A percentile compares a stretch with the other conserved stretches of the same genome.
phyloP scores from a whole-genome alignment of 2,329 filamentous ascomycete genomes.

The Coniella lustricola region DNA sequence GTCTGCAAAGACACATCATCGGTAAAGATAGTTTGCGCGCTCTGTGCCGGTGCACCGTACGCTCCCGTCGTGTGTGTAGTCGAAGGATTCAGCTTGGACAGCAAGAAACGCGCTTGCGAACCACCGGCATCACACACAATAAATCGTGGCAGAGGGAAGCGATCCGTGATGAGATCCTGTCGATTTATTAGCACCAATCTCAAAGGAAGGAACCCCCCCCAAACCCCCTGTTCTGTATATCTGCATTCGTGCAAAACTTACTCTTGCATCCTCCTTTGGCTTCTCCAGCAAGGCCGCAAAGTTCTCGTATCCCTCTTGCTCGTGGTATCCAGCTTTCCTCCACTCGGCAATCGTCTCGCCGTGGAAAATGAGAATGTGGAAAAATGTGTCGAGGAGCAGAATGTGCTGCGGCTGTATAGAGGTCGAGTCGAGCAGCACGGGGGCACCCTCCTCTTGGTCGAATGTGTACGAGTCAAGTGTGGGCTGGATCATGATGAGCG shows the following conservation, averaged over 20 bases:
- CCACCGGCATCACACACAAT: constrained; percentile 98
- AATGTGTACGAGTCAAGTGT: constrained; percentile 96
- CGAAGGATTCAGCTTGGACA: constrained; percentile 95
- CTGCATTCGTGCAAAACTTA: constrained; percentile 38
- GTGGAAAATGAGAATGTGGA: constrained; percentile 99
- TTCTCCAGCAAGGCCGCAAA: constrained; percentile 81
- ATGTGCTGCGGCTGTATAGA: constrained; percentile 94
- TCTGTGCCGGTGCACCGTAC: constrained; percentile 81
- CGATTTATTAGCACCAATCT: constrained; percentile 12
- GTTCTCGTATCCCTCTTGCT: constrained; percentile 97
- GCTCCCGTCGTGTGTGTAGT: constrained; percentile 92
- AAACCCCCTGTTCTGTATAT: no score
- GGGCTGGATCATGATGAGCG: constrained; percentile 96
- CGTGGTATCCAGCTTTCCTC: constrained; percentile 96
- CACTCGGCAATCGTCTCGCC: constrained; percentile 97
- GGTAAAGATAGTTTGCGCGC: constrained; percentile 96
- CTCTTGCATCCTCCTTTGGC: constrained; percentile 92
- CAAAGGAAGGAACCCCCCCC: no score
- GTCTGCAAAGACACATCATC: constrained; percentile 97
- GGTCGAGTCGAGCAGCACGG: constrained; percentile 91
- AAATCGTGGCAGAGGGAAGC: constrained; percentile 96
- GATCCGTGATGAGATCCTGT: constrained; percentile 90
- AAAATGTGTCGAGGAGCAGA: constrained; percentile 93
- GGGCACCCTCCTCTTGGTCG: constrained; percentile 85
- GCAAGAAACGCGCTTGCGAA: constrained; percentile 91